Evolutionary conservation across 768 basidiomycete genomes (phyloP), one percentile per base, ranked within the genome.

Genomic region (Suillus subaureus): DNA sequence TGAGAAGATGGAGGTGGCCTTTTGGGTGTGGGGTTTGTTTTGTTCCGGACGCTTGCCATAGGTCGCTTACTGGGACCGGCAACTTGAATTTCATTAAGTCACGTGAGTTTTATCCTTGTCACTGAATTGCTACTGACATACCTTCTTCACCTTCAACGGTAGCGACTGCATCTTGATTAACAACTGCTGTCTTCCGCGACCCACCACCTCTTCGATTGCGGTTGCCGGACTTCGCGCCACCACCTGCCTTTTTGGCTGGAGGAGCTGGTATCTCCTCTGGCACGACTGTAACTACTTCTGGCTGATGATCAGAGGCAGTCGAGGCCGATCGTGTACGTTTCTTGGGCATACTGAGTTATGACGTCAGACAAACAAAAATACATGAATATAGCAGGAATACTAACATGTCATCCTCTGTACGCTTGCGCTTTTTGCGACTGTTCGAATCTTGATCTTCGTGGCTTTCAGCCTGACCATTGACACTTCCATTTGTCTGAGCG

Each of bases 311-410:
- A 47, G 92, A 93, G 6, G 82, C 80, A 45, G 84, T 87, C 35
- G 92, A 93, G 56, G 87, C 85, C 51, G 92, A 94, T 78, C 92
- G 83, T 37, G 89, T 90, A 51, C 91, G 87, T 78, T 93, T 93
- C 77, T 87, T 87, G 62, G 85, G 77, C 47, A 70, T 74, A 64
- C 86, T 89, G 72, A 16, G 70, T 45, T 40, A 23, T 18, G 40
- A 65, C 21, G 61, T 74, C 58, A 70, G 70, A 39, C 33, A 49
- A 57, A 28, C 64, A 33, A 23, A 66, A 52, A 52, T 8, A 37
- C 54, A 49, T 33, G 40, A 42, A 6, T 33, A 55, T 31, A 23
- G 54, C 54, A 12, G 31, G 8, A 49, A 42, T 54, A 82, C 89
- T 77, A 68, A 93, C 92, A 74, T 74, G 70, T 93, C 92, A 61